Conservation (phyloP, 345 rosid species). For the Firmiana major region DNA sequence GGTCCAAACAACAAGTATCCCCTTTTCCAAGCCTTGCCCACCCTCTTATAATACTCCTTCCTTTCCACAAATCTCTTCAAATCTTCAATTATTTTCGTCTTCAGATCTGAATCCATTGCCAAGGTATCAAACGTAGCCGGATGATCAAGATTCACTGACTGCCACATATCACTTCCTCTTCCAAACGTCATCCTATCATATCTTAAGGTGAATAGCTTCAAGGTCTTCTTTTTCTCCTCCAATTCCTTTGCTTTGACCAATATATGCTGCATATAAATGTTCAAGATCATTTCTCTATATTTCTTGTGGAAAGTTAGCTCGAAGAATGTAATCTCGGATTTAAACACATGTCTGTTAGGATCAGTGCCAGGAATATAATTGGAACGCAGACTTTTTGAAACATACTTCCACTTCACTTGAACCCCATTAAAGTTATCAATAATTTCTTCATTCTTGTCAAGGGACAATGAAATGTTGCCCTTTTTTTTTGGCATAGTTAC, state of each 20-base stretch:
- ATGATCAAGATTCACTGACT: conserved; percentile 29
- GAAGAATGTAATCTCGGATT: conserved; percentile 14
- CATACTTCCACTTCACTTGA: conserved; percentile 26
- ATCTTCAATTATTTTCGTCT: conserved; percentile 30
- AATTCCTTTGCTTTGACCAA: conserved; percentile 21
- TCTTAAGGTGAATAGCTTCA: conserved; percentile 23
- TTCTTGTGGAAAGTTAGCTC: conserved; percentile 36
- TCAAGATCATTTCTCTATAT: conserved; percentile 27
- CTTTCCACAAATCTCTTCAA: too few species aligned
- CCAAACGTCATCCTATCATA: conserved; percentile 10
- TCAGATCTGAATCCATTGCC: conserved; percentile 24
- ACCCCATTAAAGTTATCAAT: conserved; percentile 30
- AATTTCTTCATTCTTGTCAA: conserved; percentile 26
- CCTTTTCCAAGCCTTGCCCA: conserved; percentile 34
- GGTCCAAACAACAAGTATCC: conserved; percentile 32
- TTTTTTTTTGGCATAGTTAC: conserved; percentile 16
- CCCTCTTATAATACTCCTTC: too few species aligned
- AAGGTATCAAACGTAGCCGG: conserved; percentile 28
- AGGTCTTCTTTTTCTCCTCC: conserved; percentile 16
- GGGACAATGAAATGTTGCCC: conserved; percentile 16
- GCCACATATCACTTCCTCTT: conserved; percentile 19
- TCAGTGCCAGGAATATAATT: neutral
- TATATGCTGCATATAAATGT: conserved; percentile 20
- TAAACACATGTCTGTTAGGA: neutral
- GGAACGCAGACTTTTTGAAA: neutral